phyloP scores from a whole-genome alignment of 345 rosid species.

The Hibiscus tridactylites region DNA sequence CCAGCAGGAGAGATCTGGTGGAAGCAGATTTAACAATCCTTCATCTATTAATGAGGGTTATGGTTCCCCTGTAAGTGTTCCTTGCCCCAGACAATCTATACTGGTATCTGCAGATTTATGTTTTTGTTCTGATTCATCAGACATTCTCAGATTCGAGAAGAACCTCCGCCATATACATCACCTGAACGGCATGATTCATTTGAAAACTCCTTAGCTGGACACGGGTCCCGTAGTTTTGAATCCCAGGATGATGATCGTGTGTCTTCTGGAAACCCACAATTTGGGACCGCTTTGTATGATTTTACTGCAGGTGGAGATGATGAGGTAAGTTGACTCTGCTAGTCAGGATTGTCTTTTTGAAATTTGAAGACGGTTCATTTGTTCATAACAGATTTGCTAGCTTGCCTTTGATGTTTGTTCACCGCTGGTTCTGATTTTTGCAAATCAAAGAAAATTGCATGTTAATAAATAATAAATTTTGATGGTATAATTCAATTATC shows the following conservation, averaged over 20 bases:
- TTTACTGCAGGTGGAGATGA: constrained; percentile 99
- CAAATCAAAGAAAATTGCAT: background rate
- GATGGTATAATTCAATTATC: background rate
- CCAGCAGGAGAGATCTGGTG: constrained; percentile 53
- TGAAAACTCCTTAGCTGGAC: constrained; percentile 63
- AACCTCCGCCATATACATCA: constrained; percentile 76
- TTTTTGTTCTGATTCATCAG: background rate
- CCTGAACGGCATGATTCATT: constrained; percentile 59
- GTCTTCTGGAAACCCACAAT: constrained; percentile 58
- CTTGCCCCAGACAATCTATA: constrained; percentile 10
- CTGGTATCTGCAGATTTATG: background rate
- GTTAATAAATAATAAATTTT: background rate
- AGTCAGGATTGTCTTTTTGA: background rate
- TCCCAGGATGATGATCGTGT: constrained; percentile 49
- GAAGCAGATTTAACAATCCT: constrained; percentile 38
- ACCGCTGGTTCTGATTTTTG: background rate
- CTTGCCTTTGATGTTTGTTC: background rate
- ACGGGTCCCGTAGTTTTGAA: constrained; percentile 55
- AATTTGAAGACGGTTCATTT: background rate
- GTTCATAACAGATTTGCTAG: background rate
- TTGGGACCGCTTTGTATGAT: constrained; percentile 85
- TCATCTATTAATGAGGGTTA: constrained; percentile 54
- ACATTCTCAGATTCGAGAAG: constrained; percentile 70
- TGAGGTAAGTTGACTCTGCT: constrained; percentile 45
- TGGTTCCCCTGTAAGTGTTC: constrained; percentile 59